Base-by-base conservation (phyloP, 139 green algal species). In the Chlamydomonas eustigma region DNA sequence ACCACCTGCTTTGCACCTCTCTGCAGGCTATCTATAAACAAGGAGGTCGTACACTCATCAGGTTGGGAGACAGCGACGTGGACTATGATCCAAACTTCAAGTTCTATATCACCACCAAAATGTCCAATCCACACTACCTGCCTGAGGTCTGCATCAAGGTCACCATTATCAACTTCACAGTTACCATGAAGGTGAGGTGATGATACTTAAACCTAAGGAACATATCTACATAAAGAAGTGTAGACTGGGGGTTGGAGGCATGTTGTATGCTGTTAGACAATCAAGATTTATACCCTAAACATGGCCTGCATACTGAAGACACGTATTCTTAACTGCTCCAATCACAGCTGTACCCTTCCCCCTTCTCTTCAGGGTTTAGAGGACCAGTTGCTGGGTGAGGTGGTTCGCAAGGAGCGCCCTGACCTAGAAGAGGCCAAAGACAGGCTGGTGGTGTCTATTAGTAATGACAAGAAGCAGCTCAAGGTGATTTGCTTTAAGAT, bases 111-210 rank as follows among this genome's bases (percentile, higher is more conserved):
- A 85, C 82, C 28, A 85, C 81, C 76, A 81, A 81, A 64, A 63
- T 93, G 76, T 37, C 90, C 75, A 96, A 96, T 81, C 92, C 92
- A 32, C 89, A 94, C 83, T 97, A 95, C 85, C 84, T 94, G 65
- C 90, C 91, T 1, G 90, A 96, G 79, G 79, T 91, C 4, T 95
- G 88, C 86, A 93, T 93, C 81, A 93, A 94, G 74, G 85, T 90
- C 64, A 88, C 81, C 44, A 78, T 97, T 73, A 90, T 97, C 78
- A 96, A 97, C 88, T 97, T 97, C 81, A 93, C 90, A 0, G 80
- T 90, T 51, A 90, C 85, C 1, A 79, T 81, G 64, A 78, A 86
- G 80, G 44, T 58, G 18, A 12, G 44, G 44, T 12, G 77, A 79
- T 25, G n/a, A 63, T 4, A n/a, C 2, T 25, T 28, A 2, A 25